A percentile compares a stretch with the other conserved stretches of the same genome.
phyloP scores from a whole-genome alignment of 2,329 filamentous ascomycete species.

The Stachybotrys chlorohalonatus region DNA sequence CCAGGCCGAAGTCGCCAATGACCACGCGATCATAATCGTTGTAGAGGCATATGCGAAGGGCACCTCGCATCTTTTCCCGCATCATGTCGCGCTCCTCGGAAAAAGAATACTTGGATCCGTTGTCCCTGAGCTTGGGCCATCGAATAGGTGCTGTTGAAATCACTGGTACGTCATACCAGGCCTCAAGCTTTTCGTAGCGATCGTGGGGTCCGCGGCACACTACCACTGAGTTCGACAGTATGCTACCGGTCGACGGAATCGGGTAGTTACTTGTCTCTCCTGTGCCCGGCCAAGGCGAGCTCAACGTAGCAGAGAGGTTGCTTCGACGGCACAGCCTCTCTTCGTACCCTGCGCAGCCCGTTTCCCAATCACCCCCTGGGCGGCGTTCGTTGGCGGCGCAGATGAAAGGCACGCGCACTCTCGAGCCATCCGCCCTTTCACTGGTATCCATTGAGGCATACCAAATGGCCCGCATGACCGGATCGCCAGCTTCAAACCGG shows the following conservation, averaged over 20 bases:
- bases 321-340: conserved; percentile 68
- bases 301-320: conserved; percentile 61
- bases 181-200: conserved; percentile 47
- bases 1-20: conserved; percentile 56
- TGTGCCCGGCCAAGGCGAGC: conserved; percentile 46
- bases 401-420: conserved; percentile 51
- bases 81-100: conserved; percentile 62
- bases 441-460: conserved; percentile 38
- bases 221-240: conserved; percentile 62
- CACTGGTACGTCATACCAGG: conserved; percentile 56
- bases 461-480: conserved; percentile 49
- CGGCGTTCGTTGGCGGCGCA: conserved; percentile 70
- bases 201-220: conserved; percentile 65
- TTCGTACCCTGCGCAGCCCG: conserved; percentile 37
- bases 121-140: conserved; percentile 62
- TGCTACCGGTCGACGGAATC: conserved; percentile 59
- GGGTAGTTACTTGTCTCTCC: conserved; percentile 52
- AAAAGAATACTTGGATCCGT: conserved; percentile 63
- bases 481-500: conserved; percentile 46
- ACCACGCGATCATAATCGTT: conserved; percentile 48
- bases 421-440: conserved; percentile 19
- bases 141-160: conserved; percentile 64
- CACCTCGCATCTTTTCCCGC: conserved; percentile 61
- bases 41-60: conserved; percentile 59
- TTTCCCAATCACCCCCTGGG: conserved; percentile 75